A percentile compares a stretch with the other conserved stretches of the same genome.
Evolutionary conservation across 305 asterid genomes (phyloP).

Genomic region (Lippia alba): DNA sequence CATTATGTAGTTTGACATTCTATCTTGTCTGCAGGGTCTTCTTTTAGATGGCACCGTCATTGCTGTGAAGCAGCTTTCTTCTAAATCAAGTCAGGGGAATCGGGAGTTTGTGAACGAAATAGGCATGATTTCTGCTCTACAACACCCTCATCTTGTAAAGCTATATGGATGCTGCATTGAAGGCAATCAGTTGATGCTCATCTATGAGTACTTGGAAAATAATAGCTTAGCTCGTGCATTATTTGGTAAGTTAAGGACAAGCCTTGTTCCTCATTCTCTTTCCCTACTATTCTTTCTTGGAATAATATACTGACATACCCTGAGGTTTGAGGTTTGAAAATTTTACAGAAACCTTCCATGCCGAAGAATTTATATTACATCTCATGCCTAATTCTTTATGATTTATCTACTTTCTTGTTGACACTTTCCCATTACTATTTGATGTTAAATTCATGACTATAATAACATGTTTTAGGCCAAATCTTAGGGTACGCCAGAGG

Average conservation of each 20-base stretch:
- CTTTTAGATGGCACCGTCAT: conserved; percentile 61
- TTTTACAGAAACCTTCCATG: too few species aligned
- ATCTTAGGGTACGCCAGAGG: too few species aligned
- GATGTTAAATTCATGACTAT: too few species aligned
- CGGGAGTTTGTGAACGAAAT: conserved; percentile 83
- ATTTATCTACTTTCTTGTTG: too few species aligned
- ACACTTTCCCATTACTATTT: too few species aligned
- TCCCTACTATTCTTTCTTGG: too few species aligned
- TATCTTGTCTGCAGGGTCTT: conserved; percentile 50
- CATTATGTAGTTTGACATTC: conserved; percentile 21
- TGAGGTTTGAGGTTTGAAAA: too few species aligned
- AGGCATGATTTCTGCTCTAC: conserved; percentile 87
- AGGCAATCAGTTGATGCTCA: conserved; percentile 64
- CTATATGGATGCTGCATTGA: conserved; percentile 78
- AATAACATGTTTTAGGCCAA: too few species aligned
- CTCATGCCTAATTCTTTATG: too few species aligned
- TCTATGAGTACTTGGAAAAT: conserved; percentile 79
- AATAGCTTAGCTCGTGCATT: conserved; percentile 80
- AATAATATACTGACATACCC: too few species aligned
- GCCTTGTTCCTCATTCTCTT: too few species aligned
- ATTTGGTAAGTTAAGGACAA: conserved; percentile 47
- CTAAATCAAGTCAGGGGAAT: conserved; percentile 82
- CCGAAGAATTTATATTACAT: too few species aligned
- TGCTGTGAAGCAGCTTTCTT: conserved; percentile 82
- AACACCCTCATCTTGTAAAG: conserved; percentile 82